Base-by-base conservation (phyloP, 352 stramenopile genomes). In the Phytophthora pistaciae region DNA sequence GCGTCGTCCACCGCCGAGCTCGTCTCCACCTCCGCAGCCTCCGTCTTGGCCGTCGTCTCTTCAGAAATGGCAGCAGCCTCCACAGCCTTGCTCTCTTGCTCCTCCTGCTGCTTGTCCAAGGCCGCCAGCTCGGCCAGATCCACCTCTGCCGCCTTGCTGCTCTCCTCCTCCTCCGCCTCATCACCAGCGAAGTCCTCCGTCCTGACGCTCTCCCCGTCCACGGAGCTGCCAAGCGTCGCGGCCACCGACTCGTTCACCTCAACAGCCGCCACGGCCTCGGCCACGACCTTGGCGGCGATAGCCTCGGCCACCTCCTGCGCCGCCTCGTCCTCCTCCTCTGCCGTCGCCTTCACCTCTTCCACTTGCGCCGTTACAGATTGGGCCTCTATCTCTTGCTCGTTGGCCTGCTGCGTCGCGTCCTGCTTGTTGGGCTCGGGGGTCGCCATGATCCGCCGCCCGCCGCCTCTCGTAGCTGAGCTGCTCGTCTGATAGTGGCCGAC, bases 181-280 rank as follows among this genome's bases (percentile, higher is more conserved):
- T 76, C 68, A 5, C 16, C 68, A 5, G 55, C 64, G 25, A 70
- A 68, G 56, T 80, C 68, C 42, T 74, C 68, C 14, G 68, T 74
- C 16, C 44, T 53, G 14, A 77, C 44, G 38, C 72, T 80, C 9
- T 77, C 72, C 9, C 44, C 68, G 29, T 70, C 68, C 29, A 68
- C 59, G 7, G 72, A 79, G 44, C 72, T 79, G 1, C 68, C 68
- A 2, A 49, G 9, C 4, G 72, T 79, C 1, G 72, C 72, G 20
- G 63, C 72, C 54, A 74, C 72, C 1, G 72, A 79, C 6, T 65
- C 46, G 40, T 67, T 68, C 21, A 68, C 18, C 11, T 66, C 66
- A n/a, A 60, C 56, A 18, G 33, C 46, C 18, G 3, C 40, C 10
- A 42, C 10, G 36, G 36, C 36, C 11, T 50, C 40, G 25, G n/a